Evolutionary conservation across 805 yeast species (phyloP).

Genomic region (Metschnikowia gelsemii): DNA sequence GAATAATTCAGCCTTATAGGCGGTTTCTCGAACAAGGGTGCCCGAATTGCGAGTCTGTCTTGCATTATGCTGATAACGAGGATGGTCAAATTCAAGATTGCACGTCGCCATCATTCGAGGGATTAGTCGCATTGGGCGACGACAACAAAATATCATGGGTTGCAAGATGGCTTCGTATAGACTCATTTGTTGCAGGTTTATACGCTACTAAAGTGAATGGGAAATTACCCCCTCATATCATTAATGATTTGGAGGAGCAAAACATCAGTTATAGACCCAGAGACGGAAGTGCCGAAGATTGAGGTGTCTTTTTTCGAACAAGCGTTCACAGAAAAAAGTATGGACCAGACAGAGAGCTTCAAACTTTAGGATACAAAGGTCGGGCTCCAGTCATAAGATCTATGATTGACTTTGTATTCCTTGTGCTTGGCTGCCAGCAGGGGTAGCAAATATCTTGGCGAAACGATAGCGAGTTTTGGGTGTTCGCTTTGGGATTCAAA

Average conservation of each 20-base stretch:
- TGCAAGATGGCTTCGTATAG: conserved; percentile 92
- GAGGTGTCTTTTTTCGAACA: too few species aligned
- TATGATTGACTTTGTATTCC: too few species aligned
- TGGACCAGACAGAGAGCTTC: too few species aligned
- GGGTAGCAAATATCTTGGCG: neutral
- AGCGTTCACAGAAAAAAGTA: too few species aligned
- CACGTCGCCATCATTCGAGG: conserved; percentile 96
- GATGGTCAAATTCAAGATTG: conserved; percentile 85
- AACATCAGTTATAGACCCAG: conserved; percentile 90
- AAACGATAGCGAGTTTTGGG: too few species aligned
- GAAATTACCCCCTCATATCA: conserved; percentile 81
- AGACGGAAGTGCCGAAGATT: conserved; percentile 83
- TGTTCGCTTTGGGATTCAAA: too few species aligned
- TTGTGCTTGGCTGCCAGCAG: too few species aligned
- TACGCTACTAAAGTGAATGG: conserved; percentile 95
- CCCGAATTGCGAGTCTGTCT: conserved; percentile 91
- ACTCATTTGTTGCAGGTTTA: conserved; percentile 81
- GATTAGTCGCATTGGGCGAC: conserved; percentile 85
- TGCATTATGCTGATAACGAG: conserved; percentile 74
- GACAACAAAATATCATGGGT: conserved; percentile 86
- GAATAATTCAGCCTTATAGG: conserved; percentile 76
- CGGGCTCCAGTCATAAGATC: too few species aligned
- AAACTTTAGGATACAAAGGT: too few species aligned
- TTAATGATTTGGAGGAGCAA: conserved; percentile 66
- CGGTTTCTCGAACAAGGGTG: conserved; percentile 82